A percentile compares a stretch with the other conserved stretches of the same genome.
phyloP scores from a whole-genome alignment of 352 stramenopile species.

The Aphanomyces astaci region DNA sequence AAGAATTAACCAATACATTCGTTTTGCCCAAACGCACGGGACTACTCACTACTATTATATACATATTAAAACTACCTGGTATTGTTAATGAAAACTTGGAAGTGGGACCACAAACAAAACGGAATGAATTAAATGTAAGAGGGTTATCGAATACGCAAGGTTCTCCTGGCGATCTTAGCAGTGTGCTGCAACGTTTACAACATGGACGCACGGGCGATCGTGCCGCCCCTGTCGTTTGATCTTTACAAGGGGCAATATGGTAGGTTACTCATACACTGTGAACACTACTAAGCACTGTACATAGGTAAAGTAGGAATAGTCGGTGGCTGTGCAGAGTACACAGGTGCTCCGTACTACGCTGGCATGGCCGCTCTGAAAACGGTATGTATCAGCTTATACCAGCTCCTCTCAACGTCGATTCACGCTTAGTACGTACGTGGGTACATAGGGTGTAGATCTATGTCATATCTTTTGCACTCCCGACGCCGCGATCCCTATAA shows the following conservation, averaged over 20 bases:
- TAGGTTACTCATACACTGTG: constrained; percentile 18
- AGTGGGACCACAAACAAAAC: no score
- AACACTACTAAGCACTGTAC: background rate
- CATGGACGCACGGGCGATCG: constrained; percentile 26
- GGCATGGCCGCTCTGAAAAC: constrained; percentile 89
- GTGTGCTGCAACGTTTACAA: no score
- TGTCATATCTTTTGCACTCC: constrained; percentile 92
- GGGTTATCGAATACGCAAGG: no score
- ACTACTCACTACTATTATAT: no score
- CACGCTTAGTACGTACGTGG: background rate
- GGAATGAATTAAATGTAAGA: no score
- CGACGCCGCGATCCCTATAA: constrained; percentile 93
- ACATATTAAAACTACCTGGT: no score
- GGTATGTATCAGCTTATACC: no score
- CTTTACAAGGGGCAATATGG: constrained; percentile 75
- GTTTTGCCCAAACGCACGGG: no score
- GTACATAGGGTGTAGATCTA: constrained; percentile 85
- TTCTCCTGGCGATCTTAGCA: no score
- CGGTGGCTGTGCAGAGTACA: constrained; percentile 95
- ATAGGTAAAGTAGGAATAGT: constrained; percentile 87
- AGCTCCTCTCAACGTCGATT: no score
- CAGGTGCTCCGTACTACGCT: constrained; percentile 95
- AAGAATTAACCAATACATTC: no score
- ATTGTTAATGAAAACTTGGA: no score
- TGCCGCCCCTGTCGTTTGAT: constrained; percentile 53